Evolutionary conservation across 768 basidiomycete genomes (phyloP), one percentile per base, ranked within the genome.

Genomic region (Porphyrellus cyaneotinctus): DNA sequence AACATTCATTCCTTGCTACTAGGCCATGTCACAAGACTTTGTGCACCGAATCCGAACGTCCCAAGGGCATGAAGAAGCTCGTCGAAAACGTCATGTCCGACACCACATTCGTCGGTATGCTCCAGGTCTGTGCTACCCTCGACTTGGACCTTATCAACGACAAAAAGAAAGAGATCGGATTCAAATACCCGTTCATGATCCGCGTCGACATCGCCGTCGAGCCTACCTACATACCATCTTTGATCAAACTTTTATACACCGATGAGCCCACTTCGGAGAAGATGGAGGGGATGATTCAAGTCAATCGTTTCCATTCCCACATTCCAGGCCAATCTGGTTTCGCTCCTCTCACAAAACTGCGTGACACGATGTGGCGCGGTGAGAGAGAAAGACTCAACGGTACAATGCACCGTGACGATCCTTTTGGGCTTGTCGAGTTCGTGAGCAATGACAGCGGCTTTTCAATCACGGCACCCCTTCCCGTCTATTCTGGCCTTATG

Each of bases 381-480:
- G 49, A 36, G 26, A 47, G 55, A 43, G 43, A 57, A 20, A 45
- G 32, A 6, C 33, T 44, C 1, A 33, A 39, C 15, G 35, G 15
- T 2, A n/a, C 31, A 4, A 13, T 44, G 2, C 32, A 8, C 13
- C 46, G 44, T 3, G 22, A 22, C 23, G 37, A 51, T 6, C 58
- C 54, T 4, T 43, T 60, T 22, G 59, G 58, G 7, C 43, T 60
- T 1, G 13, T 60, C 6, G 58, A 61, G 17, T 61, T 60, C 35
- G 52, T 61, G 43, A 61, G 60, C 17, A 57, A 60, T 28, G 55
- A 57, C 44, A 57, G 47, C 8, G 55, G 53, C 7, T 48, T 60
- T 39, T 60, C 49, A 3, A 47, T 51, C 30, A 61, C 55, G 9
- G n/a, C 33, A 1, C 59, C 47, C 4, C 35, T 61, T 6, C 47